A percentile compares a stretch with the other conserved stretches of the same genome.
phyloP scores from a whole-genome alignment of 257 asterid genomes.

The Fraxinus cuspidata region DNA sequence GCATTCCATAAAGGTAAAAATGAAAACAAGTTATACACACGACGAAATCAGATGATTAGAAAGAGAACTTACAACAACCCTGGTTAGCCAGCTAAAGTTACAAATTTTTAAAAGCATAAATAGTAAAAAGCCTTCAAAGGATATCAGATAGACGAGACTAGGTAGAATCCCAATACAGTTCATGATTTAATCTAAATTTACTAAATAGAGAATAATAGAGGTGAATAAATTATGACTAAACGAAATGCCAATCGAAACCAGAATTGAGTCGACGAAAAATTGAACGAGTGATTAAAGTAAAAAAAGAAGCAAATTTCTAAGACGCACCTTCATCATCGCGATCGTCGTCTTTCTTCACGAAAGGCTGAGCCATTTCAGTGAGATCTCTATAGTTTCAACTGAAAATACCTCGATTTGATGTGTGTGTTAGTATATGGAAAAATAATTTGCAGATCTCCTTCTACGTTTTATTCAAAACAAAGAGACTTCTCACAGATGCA shows the following conservation, averaged over 20 bases:
- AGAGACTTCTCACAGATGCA: too few species aligned
- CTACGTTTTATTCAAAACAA: background rate
- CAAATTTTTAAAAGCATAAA: background rate
- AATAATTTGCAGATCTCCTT: conserved; percentile 35
- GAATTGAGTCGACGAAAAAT: too few species aligned
- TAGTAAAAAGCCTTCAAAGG: background rate
- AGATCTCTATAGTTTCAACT: conserved; percentile 45
- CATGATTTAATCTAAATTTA: background rate
- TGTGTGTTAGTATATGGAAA: background rate
- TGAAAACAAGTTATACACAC: background rate
- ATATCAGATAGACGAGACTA: background rate
- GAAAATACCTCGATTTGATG: conserved; percentile 16
- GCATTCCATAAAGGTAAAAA: background rate
- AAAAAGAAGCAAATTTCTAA: background rate
- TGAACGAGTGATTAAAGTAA: background rate
- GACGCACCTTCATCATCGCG: conserved; percentile 50
- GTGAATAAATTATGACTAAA: background rate
- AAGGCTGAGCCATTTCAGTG: conserved; percentile 50
- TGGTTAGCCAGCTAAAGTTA: background rate
- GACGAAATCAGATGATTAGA: background rate
- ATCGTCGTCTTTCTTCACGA: conserved; percentile 57
- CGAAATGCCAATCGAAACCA: background rate
- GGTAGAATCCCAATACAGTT: background rate
- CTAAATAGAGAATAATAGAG: background rate
- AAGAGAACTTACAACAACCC: background rate